Evolutionary conservation across 371 early-diverging fungal genomes (phyloP), one percentile per base, ranked within the genome.

Genomic region (Mucor plumbeus): DNA sequence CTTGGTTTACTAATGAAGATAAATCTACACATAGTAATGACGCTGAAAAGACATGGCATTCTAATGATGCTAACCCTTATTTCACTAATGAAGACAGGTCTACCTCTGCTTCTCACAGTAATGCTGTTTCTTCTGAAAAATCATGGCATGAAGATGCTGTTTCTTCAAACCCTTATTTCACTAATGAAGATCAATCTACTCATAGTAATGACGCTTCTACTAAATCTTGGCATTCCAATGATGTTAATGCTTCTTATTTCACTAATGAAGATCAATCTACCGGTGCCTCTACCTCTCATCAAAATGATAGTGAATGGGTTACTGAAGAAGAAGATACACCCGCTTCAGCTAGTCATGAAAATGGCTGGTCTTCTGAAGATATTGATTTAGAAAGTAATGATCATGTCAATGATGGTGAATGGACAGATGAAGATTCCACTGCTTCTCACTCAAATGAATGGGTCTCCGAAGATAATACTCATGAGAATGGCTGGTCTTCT

Each of bases 281-380:
- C 8, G 38, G 17, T 62, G 62, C 62, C 11, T 11, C 65, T 34
- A 39, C 43, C 21, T 19, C 13, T 5, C 64, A 64, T 43, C 64
- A 64, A 50, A 71, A 74, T 62, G 63, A 65, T 31, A 7, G 34
- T 55, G 66, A 68, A 43, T 74, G 75, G 75, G 59, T 65, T 14
- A 19, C 63, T 34, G 73, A 75, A 61, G 48, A 62, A 15, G 65
- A 50, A 4, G 69, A 60, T 26, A 68, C 53, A 6, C 60, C 64
- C 26, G 47, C 21, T 10, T 59, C 39, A 21, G 31, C 50, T 0
- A 36, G 61, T 41, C 41, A 61, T 39, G 66, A 58, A 36, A 68
- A 70, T 26, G 67, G 64, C n/a, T 78, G 78, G 78, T 34, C 64
- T 15, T 59, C 71, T 10, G 68, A 74, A 56, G 69, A 78, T 15